Conservation (phyloP, 768 basidiomycete genomes). For the Amanita exitialis region DNA sequence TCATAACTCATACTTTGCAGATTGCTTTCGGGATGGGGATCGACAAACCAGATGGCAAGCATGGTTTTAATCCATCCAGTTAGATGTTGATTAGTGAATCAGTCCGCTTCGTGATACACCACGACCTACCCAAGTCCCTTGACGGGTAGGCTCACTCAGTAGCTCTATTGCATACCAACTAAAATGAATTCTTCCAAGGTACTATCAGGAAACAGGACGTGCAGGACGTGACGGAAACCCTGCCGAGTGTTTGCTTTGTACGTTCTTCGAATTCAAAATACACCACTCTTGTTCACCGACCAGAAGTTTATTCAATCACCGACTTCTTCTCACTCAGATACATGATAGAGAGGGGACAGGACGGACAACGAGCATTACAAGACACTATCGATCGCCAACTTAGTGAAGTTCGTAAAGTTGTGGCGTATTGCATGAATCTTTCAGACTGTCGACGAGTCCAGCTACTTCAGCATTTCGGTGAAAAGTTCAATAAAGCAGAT, state of each 20-base stretch:
- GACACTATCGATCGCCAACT: conserved; percentile 62
- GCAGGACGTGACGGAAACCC: conserved; percentile 85
- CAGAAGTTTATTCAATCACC: conserved; percentile 52
- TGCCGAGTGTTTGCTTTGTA: conserved; percentile 84
- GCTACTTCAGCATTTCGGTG: conserved; percentile 83
- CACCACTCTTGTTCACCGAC: neutral
- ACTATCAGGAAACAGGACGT: conserved; percentile 95
- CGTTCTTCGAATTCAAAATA: conserved; percentile 15
- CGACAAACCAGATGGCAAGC: conserved; percentile 69
- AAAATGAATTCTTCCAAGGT: conserved; percentile 28
- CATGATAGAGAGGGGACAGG: conserved; percentile 51
- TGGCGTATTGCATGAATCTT: conserved; percentile 72
- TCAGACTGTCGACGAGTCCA: conserved; percentile 82
- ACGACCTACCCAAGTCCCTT: conserved; percentile 70
- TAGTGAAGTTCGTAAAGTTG: conserved; percentile 55
- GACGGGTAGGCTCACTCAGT: conserved; percentile 50
- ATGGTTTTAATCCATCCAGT: neutral
- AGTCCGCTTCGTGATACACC: conserved; percentile 93
- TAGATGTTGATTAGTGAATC: conserved; percentile 4
- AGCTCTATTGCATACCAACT: neutral
- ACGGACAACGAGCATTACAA: conserved; percentile 27
- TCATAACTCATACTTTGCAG: conserved; percentile 25
- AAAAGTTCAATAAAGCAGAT: conserved; percentile 56
- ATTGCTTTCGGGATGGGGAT: conserved; percentile 98
- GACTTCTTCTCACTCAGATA: conserved; percentile 48